These are phyloP conservation scores for Prosopis cineraria DNA, from an alignment of 306 rosid genomes.

Conservation along the genomic window DNA sequence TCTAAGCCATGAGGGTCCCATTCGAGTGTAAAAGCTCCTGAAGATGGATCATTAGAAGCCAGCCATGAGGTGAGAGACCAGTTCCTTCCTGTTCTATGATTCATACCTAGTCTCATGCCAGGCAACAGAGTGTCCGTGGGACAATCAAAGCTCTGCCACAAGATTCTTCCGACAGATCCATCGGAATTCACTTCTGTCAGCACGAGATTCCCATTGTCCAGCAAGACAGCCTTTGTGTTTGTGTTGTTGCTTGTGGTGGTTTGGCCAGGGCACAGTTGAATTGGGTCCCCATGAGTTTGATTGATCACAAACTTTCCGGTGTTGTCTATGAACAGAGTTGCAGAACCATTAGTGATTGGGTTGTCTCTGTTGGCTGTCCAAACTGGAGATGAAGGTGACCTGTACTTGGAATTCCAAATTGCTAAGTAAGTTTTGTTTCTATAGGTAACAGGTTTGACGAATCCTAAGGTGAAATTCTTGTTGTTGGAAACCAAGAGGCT, in stretches of 20 bases:
- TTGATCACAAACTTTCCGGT: neutral
- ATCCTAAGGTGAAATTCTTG: neutral
- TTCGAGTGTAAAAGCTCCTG: neutral
- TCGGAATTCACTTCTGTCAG: neutral
- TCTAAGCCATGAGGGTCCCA: neutral
- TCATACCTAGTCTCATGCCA: neutral
- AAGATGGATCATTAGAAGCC: neutral
- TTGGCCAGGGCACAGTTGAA: neutral
- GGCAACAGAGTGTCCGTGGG: neutral
- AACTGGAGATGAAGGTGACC: neutral
- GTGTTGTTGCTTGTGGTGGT: neutral
- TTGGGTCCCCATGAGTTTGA: neutral
- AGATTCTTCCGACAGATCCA: neutral
- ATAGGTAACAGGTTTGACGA: neutral
- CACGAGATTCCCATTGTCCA: neutral
- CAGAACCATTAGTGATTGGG: neutral
- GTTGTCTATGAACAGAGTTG: neutral
- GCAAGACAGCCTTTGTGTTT: neutral
- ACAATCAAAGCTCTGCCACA: conserved; percentile 15
- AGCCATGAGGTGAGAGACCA: conserved; percentile 8
- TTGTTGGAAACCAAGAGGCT: neutral
- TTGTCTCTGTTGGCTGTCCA: neutral
- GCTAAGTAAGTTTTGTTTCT: neutral
- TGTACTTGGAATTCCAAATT: neutral
- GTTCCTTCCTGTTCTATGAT: neutral